Evolutionary conservation across 148 eudicot genomes (phyloP), one percentile per base, ranked within the genome.

Genomic region (Chenopodium album): DNA sequence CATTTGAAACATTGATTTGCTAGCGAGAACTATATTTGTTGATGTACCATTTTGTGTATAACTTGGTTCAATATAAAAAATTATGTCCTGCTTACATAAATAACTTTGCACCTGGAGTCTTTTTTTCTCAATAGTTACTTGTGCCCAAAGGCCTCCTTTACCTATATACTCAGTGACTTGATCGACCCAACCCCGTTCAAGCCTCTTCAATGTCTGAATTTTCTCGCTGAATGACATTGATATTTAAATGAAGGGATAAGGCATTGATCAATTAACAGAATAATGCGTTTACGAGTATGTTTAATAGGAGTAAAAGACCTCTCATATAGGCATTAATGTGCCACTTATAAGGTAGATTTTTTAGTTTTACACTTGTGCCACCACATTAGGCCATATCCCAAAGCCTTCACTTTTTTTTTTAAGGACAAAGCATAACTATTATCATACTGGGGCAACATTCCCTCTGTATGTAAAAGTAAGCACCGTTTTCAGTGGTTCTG

Each of bases 1-100:
- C 73, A 29, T 56, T 22, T 1, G 32, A n/a, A 52, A 32, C 44
- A 41, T 56, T 22, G n/a, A 19, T 41, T 37, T 62, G 60, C 64
- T 76, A 26, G 67, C 64, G 3, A 31, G 64, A 70, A 26, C 29
- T 62, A 56, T 72, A 60, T 73, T 32, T 20, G 28, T 76, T 59
- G 70, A 17, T 72, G 71, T 71, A 34, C 54, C 20, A 23, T 75
- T 41, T 48, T 62, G 83, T 80, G 86, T 80, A 84, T 76, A 76
- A 80, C 77, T 76, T 54, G 46, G 32, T 72, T 29, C 26, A 52
- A 26, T 77, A 75, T 56, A 76, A 41, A 70, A 26, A 50, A 64
- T 60, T 62, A 68, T 11, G 31, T 63, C 23, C 10, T 59, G 71
- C 34, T 37, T 72, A 72, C 44, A 72, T 44, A 3, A 68, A 29